Base-by-base conservation (phyloP, 2,329 filamentous ascomycete species). In the Gliomastix tumulicola region DNA sequence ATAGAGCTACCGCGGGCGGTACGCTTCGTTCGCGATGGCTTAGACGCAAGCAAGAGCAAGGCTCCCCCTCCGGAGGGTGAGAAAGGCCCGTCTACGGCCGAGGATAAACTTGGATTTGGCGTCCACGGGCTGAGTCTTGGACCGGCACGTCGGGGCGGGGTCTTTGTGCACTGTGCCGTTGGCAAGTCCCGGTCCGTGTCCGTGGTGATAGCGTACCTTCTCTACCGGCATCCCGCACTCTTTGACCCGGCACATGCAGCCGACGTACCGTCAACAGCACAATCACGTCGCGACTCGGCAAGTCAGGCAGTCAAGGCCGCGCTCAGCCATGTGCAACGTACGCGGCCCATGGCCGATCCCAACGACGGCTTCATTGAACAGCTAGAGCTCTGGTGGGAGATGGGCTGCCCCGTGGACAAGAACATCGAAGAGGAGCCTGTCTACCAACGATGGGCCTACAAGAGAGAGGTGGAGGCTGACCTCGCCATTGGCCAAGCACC, bases 141-240 rank as follows among this genome's bases (percentile, higher is more conserved):
- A 33, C 34, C 40, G 38, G 45, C 36, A 41, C 43, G 21, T 32
- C 44, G 40, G 41, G 63, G 64, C 20, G 71, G 62, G 12, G 72
- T 79, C 20, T 72, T 71, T 38, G 74, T 79, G 9, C 69, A 74
- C 63, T 95, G 92, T 71, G 90, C 88, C 17, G 95, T 95, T 80
- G 92, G 92, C 36, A 94, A 94, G 63, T 96, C 89, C 22, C 85
- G 92, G 41, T 97, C 90, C 33, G 85, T 90, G 46, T 82, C 88
- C 21, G 77, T 86, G 46, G 74, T 87, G 37, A 74, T 94, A 40
- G 90, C 92, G 42, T 97, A 89, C 60, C 69, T 97, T 35, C 82
- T 97, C 44, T 80, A 76, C 60, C 75, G 74, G 48, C 70, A 78
- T 47, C 74, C 76, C 6, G 56, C 68, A 23, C 69, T 68, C 37